Base-by-base conservation (phyloP, 352 stramenopile species). In the Phytophthora chlamydospora region DNA sequence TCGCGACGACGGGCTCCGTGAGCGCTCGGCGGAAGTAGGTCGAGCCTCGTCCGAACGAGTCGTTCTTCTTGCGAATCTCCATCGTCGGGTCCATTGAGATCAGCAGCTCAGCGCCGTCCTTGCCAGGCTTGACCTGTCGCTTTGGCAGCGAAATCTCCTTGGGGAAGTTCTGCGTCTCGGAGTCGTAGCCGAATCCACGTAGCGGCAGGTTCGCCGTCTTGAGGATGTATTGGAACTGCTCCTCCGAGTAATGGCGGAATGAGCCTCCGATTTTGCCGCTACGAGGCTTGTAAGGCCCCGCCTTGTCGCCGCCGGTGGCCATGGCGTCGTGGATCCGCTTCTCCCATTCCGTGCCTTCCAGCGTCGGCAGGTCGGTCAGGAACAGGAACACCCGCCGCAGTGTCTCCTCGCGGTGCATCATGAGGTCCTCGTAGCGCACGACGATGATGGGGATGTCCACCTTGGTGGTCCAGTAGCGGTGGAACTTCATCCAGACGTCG, bases 371-470 rank as follows among this genome's bases (percentile, higher is more conserved):
- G 45, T 90, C 81, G 1, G 72, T 80, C 33, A 96, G 57, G 58
- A 96, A 96, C 7, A 93, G 50, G 44, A 94, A 93, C 33, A 96
- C 85, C 1, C 87, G 83, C 54, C 85, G 82, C 33, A 96, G 35
- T 1, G 82, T 94, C 52, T 96, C 87, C 16, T 78, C 75, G 27
- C 83, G 80, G 36, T 97, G 75, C 43, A 95, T 48, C 13, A 97
- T 70, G 3, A 97, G 58, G 54, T 97, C 90, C 65, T 98, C 93
- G 68, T 98, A 98, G 16, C 93, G 85, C 29, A 98, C 78, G 39
- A 98, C 75, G 45, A 98, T 90, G 65, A 97, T 83, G 6, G 90
- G 88, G 35, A 98, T 88, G 32, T 92, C 85, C n/a, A 89, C 80
- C 32, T 91, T 96, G 7, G 76, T 75, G 6, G 85, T 93, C 93